Evolutionary conservation across 768 basidiomycete species (phyloP), one percentile per base, ranked within the genome.

Genomic region (Tulasnella sp.): DNA sequence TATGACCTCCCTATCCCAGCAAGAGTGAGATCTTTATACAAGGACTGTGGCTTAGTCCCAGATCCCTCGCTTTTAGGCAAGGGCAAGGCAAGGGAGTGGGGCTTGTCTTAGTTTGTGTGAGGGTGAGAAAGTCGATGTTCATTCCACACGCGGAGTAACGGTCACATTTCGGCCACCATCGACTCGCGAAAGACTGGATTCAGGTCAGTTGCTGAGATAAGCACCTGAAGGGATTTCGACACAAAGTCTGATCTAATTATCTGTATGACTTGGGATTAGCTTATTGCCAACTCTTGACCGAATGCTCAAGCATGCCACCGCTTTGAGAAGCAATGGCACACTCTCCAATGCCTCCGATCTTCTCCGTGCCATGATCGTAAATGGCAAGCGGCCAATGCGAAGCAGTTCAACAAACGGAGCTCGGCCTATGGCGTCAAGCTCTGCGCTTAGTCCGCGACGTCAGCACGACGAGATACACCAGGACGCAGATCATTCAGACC

Each of bases 81-180:
- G 10, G 3, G 42, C 1, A 40, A 40, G 3, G 42, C 42, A 1
- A 9, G 42, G 27, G 7, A 2, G 2, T 2, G 27, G 14, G 3
- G 58, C 58, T 68, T 68, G 62, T 68, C 31, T 27, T 36, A 18
- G 34, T 68, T 68, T 68, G 62, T 68, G 62, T 34, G 36, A 12
- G 62, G 16, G 62, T 68, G 62, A 34, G 62, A 68, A 68, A 16
- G 31, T 36, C 24, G 18, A 27, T 68, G 62, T 36, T 68, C 31
- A 18, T 68, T 68, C 31, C 0, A 68, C 62, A 16, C 62, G 34
- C 31, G 27, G 62, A 68, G 24, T 10, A 8, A 9, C 62, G 62
- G 62, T 68, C 62, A 68, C 62, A 68, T 68, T 68, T 68, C 62
- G 62, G 62, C 62, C 62, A 68, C 62, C 62, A 68, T 68, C 62